Conservation (phyloP, 805 yeast genomes). For the Pichia membranifaciens region DNA sequence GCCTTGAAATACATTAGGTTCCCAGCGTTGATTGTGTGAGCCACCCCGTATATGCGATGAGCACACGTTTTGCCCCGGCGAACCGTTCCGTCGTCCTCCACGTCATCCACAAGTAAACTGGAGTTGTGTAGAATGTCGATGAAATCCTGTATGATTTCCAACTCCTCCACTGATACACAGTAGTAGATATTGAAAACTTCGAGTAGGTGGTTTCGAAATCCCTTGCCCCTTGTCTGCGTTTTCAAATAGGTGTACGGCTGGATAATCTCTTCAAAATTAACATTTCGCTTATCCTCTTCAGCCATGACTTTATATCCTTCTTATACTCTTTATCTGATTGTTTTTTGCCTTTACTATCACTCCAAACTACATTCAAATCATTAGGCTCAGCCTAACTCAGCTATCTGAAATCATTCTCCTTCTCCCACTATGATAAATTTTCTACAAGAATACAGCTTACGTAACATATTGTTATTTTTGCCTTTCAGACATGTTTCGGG, state of each 20-base stretch:
- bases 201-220: constrained; percentile 44
- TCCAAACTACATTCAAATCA: too few species aligned
- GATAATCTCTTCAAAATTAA: constrained; percentile 25
- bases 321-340: too few species aligned
- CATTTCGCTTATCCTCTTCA: too few species aligned
- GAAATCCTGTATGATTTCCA: constrained; percentile 39
- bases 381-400: too few species aligned
- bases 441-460: too few species aligned
- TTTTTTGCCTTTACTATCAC: too few species aligned
- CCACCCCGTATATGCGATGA: constrained; percentile 69
- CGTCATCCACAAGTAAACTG: constrained; percentile 74
- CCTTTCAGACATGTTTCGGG: too few species aligned
- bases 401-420: too few species aligned
- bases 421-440: too few species aligned
- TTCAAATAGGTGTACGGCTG: constrained; percentile 48
- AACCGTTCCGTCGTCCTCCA: constrained; percentile 68
- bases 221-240: constrained; percentile 47
- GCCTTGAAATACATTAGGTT: constrained; percentile 78
- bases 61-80: constrained; percentile 79
- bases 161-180: constrained; percentile 33
- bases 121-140: constrained; percentile 62
- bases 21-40: constrained; percentile 77
- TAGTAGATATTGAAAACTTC: constrained; percentile 49
- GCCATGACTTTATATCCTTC: too few species aligned
- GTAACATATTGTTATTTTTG: too few species aligned